Conservation (phyloP, 2,329 filamentous ascomycete genomes). For the Allantophomopsis lycopodina region DNA sequence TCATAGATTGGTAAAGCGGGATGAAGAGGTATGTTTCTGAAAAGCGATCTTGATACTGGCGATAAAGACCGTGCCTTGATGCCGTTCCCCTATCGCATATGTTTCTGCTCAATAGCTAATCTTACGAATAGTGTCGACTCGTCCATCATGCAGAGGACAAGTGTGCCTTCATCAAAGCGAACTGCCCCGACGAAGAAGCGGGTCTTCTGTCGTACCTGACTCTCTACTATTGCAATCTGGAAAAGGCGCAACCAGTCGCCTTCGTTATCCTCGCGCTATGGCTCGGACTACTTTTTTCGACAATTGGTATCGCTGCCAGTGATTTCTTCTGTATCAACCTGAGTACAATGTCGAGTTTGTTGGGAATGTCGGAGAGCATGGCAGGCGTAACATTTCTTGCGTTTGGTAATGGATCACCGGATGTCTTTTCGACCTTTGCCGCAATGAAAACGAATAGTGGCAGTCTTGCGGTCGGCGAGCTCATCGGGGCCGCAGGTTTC, state of each 20-base stretch:
- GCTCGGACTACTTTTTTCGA: constrained; percentile 85
- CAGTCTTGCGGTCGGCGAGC: constrained; percentile 89
- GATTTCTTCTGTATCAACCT: constrained; percentile 98
- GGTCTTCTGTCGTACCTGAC: constrained; percentile 80
- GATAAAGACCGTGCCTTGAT: no score
- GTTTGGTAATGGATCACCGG: constrained; percentile 94
- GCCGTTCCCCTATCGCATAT: not conserved
- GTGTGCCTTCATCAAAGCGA: constrained; percentile 70
- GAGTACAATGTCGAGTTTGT: constrained; percentile 76
- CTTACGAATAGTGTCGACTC: constrained; percentile 47
- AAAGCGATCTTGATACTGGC: no score
- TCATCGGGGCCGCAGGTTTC: constrained; percentile 89
- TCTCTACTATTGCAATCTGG: constrained; percentile 78
- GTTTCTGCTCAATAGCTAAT: not conserved
- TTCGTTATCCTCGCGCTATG: constrained; percentile 68
- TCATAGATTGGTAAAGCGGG: constrained; percentile 13
- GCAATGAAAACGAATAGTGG: constrained; percentile 95
- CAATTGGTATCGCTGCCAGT: constrained; percentile 92
- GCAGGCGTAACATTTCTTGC: constrained; percentile 93
- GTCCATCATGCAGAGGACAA: constrained; percentile 69
- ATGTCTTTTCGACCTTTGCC: constrained; percentile 97
- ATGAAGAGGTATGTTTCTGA: constrained; percentile 15
- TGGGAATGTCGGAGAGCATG: constrained; percentile 91
- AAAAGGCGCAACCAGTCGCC: constrained; percentile 56
- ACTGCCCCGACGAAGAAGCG: constrained; percentile 82